phyloP scores from a whole-genome alignment of 1,284 basidiomycete species.

The Xerocomus nothofagi region DNA sequence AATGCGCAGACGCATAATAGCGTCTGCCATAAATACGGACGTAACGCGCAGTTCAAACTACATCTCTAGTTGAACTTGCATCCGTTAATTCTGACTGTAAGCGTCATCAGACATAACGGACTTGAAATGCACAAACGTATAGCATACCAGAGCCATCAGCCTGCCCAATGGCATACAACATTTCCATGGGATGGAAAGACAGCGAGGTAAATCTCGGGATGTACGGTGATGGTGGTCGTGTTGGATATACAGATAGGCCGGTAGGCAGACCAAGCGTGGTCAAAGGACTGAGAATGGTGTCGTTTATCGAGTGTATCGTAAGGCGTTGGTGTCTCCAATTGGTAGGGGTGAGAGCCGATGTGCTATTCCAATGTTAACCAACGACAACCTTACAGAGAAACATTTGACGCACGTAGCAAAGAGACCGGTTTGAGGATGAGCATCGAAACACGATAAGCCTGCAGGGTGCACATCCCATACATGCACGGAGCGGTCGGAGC shows the following conservation, averaged over 20 bases:
- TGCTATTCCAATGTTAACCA: slow-evolving; percentile 40
- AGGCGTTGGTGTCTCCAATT: slow-evolving; percentile 66
- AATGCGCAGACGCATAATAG: background rate
- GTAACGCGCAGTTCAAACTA: background rate
- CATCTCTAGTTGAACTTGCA: slow-evolving; percentile 38
- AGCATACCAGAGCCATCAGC: slow-evolving; percentile 69
- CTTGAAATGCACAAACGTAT: background rate
- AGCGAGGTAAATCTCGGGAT: slow-evolving; percentile 65
- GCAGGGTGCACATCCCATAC: slow-evolving; percentile 69
- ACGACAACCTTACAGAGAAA: background rate
- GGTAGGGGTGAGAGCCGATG: slow-evolving; percentile 57
- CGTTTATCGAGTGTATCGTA: slow-evolving; percentile 55
- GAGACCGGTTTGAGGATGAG: slow-evolving; percentile 83
- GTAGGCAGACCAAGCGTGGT: slow-evolving; percentile 55
- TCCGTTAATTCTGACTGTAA: slow-evolving; percentile 45
- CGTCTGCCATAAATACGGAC: background rate
- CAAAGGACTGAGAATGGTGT: slow-evolving; percentile 35
- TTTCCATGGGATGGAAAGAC: slow-evolving; percentile 77
- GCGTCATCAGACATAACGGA: slow-evolving; percentile 7
- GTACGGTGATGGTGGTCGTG: slow-evolving; percentile 56
- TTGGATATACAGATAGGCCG: slow-evolving; percentile 52
- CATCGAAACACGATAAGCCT: slow-evolving; percentile 84
- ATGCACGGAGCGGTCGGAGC: slow-evolving; percentile 59
- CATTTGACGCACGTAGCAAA: slow-evolving; percentile 75
- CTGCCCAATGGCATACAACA: slow-evolving; percentile 73